These are phyloP conservation scores for Calonectria pseudoturangicola DNA, from an alignment of 2,329 filamentous ascomycete genomes.

Conservation along the genomic window DNA sequence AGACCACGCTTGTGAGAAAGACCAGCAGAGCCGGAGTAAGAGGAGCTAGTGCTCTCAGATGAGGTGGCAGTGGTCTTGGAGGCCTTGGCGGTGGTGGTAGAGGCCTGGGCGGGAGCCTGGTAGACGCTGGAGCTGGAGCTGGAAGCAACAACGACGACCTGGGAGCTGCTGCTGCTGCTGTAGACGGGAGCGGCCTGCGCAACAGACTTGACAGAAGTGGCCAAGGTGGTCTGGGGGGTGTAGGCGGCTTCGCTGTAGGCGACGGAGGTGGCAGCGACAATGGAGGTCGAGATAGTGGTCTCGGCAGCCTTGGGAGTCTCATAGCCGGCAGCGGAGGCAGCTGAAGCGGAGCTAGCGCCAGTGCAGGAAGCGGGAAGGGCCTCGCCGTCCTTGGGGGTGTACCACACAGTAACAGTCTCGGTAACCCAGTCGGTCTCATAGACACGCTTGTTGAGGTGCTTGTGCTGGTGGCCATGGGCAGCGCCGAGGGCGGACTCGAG, in stretches of 20 bases:
- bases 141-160: slow-evolving; percentile 22
- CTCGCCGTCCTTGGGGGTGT: slow-evolving; percentile 57
- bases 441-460: slow-evolving; percentile 56
- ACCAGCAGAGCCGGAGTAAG: slow-evolving; percentile 40
- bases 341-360: slow-evolving; percentile 32
- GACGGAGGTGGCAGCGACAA: slow-evolving; percentile 30
- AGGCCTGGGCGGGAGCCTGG: slow-evolving; percentile 13
- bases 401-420: slow-evolving; percentile 63
- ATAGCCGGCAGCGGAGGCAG: slow-evolving; percentile 30
- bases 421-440: slow-evolving; percentile 64
- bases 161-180: slow-evolving; percentile 23
- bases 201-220: slow-evolving; percentile 52
- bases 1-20: slow-evolving; percentile 77
- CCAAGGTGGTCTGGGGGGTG: slow-evolving; percentile 50
- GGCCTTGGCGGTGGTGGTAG: slow-evolving; percentile 30
- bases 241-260: slow-evolving; percentile 33
- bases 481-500: slow-evolving; percentile 65
- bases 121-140: slow-evolving; percentile 21
- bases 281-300: slow-evolving; percentile 41
- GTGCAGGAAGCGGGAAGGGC: slow-evolving; percentile 49
- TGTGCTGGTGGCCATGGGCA: slow-evolving; percentile 65
- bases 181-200: not conserved
- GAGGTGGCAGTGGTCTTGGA: slow-evolving; percentile 33
- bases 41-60: slow-evolving; percentile 20
- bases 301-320: slow-evolving; percentile 28